Conservation (phyloP, 805 yeast genomes). For the Naumovozyma baii region DNA sequence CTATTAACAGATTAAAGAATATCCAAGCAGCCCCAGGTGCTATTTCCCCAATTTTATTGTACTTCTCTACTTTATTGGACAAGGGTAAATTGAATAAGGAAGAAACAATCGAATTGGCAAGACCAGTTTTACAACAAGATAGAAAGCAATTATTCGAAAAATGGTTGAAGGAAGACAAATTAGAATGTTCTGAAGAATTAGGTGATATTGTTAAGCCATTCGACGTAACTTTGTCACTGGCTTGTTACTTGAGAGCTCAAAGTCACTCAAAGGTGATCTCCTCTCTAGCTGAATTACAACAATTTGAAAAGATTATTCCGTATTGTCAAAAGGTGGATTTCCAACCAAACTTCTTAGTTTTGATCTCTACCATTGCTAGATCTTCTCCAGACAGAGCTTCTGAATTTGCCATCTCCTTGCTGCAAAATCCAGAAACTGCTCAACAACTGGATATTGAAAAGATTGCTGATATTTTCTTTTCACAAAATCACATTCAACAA, state of each 20-base stretch:
- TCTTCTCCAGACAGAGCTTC: slow-evolving; percentile 96
- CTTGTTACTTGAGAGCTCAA: slow-evolving; percentile 78
- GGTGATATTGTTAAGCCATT: slow-evolving; percentile 92
- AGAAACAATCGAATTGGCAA: slow-evolving; percentile 90
- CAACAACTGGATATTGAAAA: slow-evolving; percentile 67
- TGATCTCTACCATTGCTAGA: slow-evolving; percentile 84
- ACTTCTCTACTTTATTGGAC: slow-evolving; percentile 83
- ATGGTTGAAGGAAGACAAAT: slow-evolving; percentile 91
- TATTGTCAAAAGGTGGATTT: slow-evolving; percentile 84
- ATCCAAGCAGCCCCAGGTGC: slow-evolving; percentile 90
- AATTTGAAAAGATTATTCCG: slow-evolving; percentile 90
- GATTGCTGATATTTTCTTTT: slow-evolving; percentile 85
- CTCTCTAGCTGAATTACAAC: slow-evolving; percentile 88
- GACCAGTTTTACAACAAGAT: slow-evolving; percentile 91
- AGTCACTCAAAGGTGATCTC: slow-evolving; percentile 84
- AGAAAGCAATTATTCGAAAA: slow-evolving; percentile 89
- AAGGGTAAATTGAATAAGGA: slow-evolving; percentile 85
- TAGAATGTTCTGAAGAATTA: slow-evolving; percentile 90
- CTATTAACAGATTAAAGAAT: slow-evolving; percentile 84
- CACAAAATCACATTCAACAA: slow-evolving; percentile 91
- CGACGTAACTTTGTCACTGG: slow-evolving; percentile 78
- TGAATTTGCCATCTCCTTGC: slow-evolving; percentile 85
- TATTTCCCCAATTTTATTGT: slow-evolving; percentile 87
- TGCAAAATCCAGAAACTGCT: slow-evolving; percentile 52
- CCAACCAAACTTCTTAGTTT: slow-evolving; percentile 79